Percentiles rank a stretch among this genome's conserved stretches.
Conservation (phyloP, 352 stramenopile species). For the Globisporangium heterothallicum region DNA sequence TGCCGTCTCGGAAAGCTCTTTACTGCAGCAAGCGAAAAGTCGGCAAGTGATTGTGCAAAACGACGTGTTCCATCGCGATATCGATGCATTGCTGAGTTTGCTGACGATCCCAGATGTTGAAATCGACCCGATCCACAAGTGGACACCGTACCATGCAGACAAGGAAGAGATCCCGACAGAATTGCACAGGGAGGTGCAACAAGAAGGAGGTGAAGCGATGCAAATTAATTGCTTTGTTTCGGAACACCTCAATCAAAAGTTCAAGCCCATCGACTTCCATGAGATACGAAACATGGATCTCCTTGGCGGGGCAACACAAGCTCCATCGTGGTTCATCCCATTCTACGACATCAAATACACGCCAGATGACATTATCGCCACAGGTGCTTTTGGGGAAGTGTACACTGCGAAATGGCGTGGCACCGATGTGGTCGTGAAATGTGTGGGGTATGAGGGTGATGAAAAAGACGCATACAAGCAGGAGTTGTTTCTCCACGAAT, state of each 20-base stretch:
- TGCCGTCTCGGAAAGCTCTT: neutral
- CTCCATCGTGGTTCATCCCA: neutral
- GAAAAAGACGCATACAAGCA: neutral
- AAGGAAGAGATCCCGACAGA: neutral
- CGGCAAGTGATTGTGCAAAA: neutral
- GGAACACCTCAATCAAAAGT: too few relatives aligned
- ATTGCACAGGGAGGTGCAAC: too few relatives aligned
- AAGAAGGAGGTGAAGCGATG: too few relatives aligned
- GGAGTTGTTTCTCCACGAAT: slow-evolving; percentile 3
- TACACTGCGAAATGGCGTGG: neutral
- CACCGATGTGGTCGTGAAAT: neutral
- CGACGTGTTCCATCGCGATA: neutral
- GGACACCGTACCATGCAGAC: too few relatives aligned
- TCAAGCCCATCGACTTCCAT: too few relatives aligned
- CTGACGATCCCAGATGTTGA: neutral
- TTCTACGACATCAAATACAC: neutral
- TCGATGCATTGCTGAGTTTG: neutral
- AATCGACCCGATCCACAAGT: neutral
- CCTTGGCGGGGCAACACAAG: neutral
- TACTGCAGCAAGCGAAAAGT: neutral
- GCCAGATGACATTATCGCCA: neutral
- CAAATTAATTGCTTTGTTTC: too few relatives aligned
- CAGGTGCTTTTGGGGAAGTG: neutral
- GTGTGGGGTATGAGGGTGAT: neutral
- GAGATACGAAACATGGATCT: neutral